Conservation (phyloP, 495 filamentous ascomycete genomes). For the Podospora didyma region DNA sequence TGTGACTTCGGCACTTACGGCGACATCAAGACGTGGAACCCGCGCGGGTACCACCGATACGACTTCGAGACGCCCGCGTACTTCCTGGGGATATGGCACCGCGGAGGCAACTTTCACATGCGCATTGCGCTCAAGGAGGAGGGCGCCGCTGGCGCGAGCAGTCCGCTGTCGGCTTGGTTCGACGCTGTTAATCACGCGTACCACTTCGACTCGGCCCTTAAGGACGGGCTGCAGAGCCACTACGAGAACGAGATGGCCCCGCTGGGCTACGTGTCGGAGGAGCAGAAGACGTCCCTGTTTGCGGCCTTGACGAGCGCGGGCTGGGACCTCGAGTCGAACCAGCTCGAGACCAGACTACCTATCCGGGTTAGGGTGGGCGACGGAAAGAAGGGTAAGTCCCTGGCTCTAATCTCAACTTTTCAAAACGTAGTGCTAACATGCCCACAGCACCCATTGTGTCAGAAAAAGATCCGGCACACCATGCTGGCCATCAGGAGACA, state of each 20-base stretch:
- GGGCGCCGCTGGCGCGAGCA: conserved; percentile 38
- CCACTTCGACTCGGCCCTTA: conserved; percentile 32
- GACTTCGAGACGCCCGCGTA: conserved; percentile 51
- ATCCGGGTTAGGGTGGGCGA: conserved; percentile 27
- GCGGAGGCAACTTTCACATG: conserved; percentile 38
- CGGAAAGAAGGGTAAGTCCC: conserved; percentile 23
- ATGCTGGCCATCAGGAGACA: conserved; percentile 8
- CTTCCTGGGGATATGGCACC: conserved; percentile 52
- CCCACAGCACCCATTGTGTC: conserved; percentile 12
- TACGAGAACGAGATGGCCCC: conserved; percentile 31
- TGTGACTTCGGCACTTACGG: conserved; percentile 35
- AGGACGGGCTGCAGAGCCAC: conserved; percentile 28
- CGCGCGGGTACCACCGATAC: conserved; percentile 42
- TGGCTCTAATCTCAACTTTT: conserved; percentile 4
- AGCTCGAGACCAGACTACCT: conserved; percentile 39
- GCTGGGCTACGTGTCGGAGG: conserved; percentile 30
- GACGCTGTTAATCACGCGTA: conserved; percentile 62
- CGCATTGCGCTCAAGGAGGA: conserved; percentile 66
- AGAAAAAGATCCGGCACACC: conserved; percentile 25
- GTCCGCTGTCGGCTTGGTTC: conserved; percentile 68
- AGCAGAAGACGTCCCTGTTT: conserved; percentile 30
- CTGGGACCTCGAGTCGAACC: conserved; percentile 43
- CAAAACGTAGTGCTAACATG: no score
- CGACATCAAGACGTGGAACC: conserved; percentile 34
- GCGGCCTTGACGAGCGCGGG: conserved; percentile 29